A percentile compares a stretch with the other conserved stretches of the same genome.
phyloP scores from a whole-genome alignment of 176 grass and related monocot species.

The Melocanna baccifera region DNA sequence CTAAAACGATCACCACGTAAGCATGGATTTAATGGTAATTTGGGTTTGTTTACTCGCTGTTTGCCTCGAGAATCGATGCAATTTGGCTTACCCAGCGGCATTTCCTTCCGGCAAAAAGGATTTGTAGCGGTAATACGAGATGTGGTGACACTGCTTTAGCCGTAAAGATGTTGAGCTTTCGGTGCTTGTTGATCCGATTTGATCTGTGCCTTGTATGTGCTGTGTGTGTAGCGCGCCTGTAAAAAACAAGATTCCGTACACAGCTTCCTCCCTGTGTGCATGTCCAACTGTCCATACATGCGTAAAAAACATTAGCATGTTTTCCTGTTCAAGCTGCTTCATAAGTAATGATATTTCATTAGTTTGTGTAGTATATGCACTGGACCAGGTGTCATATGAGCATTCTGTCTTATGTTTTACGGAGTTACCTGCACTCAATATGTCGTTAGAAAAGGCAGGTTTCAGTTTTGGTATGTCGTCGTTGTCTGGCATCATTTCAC shows the following conservation, averaged over 20 bases:
- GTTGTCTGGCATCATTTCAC: constrained; percentile 12
- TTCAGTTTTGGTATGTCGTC: constrained; percentile 9
- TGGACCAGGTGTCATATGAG: background rate
- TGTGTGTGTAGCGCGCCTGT: background rate
- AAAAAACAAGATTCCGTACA: too few relatives aligned
- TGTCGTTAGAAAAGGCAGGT: constrained; percentile 11
- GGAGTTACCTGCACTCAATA: constrained; percentile 20
- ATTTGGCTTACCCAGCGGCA: background rate
- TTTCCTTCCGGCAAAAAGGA: background rate
- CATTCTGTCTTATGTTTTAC: background rate
- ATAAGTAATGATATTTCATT: background rate
- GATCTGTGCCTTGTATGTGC: background rate
- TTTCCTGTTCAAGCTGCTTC: constrained; percentile 8
- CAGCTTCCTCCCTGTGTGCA: background rate
- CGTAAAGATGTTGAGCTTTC: background rate
- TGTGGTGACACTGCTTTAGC: background rate
- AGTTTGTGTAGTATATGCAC: background rate
- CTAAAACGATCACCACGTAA: too few relatives aligned
- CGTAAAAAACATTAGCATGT: background rate
- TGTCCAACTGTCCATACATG: background rate
- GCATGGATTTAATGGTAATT: background rate
- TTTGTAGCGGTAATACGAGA: background rate
- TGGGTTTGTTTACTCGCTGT: background rate
- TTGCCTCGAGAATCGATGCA: background rate
- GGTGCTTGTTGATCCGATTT: background rate